Conservation (phyloP, 2,329 filamentous ascomycete genomes). For the Arthrobotrys iridis region DNA sequence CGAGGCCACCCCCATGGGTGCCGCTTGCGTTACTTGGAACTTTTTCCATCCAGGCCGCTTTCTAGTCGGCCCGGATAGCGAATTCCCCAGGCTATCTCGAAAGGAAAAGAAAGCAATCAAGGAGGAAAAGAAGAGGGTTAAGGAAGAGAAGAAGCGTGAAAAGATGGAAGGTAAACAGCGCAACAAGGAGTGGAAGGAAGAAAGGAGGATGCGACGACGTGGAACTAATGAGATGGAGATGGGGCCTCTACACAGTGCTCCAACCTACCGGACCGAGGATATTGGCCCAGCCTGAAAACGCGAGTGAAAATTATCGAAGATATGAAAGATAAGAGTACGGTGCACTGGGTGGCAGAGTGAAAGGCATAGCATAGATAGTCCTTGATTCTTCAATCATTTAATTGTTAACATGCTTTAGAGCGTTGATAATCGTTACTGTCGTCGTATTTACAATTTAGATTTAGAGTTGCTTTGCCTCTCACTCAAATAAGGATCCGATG, state of each 20-base stretch:
- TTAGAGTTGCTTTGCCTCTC: too few relatives aligned
- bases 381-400: too few relatives aligned
- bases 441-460: too few relatives aligned
- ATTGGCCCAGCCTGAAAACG: neutral
- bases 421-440: too few relatives aligned
- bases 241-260: neutral
- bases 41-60: conserved; percentile 65
- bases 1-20: conserved; percentile 69
- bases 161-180: conserved; percentile 58
- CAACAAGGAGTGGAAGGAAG: conserved; percentile 48
- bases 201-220: neutral
- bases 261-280: neutral
- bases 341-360: too few relatives aligned
- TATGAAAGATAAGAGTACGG: neutral
- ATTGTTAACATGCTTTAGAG: too few relatives aligned
- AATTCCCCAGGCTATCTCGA: conserved; percentile 63
- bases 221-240: conserved; percentile 29
- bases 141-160: conserved; percentile 57
- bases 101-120: conserved; percentile 64
- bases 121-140: conserved; percentile 60
- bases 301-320: too few relatives aligned
- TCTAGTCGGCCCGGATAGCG: conserved; percentile 64
- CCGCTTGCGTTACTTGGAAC: conserved; percentile 64
- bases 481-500: too few relatives aligned
- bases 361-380: too few relatives aligned